A percentile compares a stretch with the other conserved stretches of the same genome.
Evolutionary conservation across 208 protist species (phyloP).

Genomic region (Acanthamoeba quina): DNA sequence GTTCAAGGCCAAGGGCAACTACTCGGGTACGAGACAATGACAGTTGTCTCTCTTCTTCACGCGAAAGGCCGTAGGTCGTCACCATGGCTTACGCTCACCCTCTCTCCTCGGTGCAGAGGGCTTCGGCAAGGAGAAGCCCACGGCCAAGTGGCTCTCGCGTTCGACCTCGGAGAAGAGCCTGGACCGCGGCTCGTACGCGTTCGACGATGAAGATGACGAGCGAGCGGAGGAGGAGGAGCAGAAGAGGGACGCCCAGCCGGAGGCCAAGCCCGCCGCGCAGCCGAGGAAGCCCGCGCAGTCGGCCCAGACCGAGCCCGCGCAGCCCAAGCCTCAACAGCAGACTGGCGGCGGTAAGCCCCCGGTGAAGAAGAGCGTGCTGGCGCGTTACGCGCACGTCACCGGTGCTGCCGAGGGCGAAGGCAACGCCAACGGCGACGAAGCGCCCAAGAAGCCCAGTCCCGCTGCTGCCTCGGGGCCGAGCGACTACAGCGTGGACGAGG

Average conservation of each 20-base stretch:
- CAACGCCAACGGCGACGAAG: neutral
- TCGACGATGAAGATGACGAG: neutral
- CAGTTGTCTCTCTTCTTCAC: neutral
- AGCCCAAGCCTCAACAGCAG: constrained; percentile 18
- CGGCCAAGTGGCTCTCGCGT: constrained; percentile 32
- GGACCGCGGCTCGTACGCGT: neutral
- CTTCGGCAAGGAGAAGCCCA: constrained; percentile 65
- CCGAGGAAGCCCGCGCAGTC: neutral
- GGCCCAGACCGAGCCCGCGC: neutral
- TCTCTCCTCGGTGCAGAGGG: constrained; percentile 14
- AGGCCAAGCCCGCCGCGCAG: neutral
- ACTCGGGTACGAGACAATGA: neutral
- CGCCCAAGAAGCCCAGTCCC: neutral
- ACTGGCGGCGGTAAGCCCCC: neutral
- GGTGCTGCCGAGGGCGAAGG: neutral
- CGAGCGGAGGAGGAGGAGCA: neutral
- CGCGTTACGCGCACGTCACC: constrained; percentile 3
- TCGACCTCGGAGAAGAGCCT: constrained; percentile 8
- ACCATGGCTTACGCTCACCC: neutral
- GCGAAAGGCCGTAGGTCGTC: too few species aligned
- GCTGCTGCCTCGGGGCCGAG: neutral
- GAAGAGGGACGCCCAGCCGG: neutral
- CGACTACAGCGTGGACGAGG: constrained; percentile 72
- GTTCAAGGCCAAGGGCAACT: constrained; percentile 63
- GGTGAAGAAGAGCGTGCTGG: constrained; percentile 28